Evolutionary conservation across 2,329 filamentous ascomycete species (phyloP), one percentile per base, ranked within the genome.

Genomic region (Sodiomyces alkalinus): DNA sequence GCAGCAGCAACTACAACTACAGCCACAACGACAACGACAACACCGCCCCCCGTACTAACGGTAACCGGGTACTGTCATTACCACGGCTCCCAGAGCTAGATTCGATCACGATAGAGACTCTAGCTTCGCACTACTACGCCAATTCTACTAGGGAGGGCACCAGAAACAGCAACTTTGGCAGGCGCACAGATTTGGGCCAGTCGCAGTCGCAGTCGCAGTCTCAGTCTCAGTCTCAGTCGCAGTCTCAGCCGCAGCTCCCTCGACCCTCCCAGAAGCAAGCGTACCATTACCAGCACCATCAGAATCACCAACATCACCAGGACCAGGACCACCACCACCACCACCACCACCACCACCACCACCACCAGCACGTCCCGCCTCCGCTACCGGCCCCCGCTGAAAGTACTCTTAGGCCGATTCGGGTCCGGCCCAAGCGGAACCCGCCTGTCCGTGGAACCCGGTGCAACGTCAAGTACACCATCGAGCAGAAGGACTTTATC

Each of bases 391-490:
- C n/a, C 33, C 27, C 19, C 33, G 31, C 21, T 31, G 33, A 12
- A 24, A 35, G 16, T 21, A n/a, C n/a, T n/a, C n/a, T n/a, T n/a
- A n/a, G n/a, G n/a, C n/a, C n/a, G n/a, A n/a, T n/a, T n/a, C n/a
- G n/a, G n/a, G n/a, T n/a, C 17, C 20, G 32, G 29, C 20, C 36
- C 13, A 32, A 27, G 16, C 34, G 36, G 16, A 23, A 23, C 6
- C 21, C 27, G n/a, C 21, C 19, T 26, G 32, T 18, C 29, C 34
- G 7, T 32, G 36, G 36, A 10, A 34, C 31, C 21, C 36, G 36
- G 10, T 38, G 36, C 32, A 38, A 38, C 26, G 34, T 38, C 3
- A 38, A 38, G 29, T 38, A 38, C 34, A 38, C 36, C 15, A 38
- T 36, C 20, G 34, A 38, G 26, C 36, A 38, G 32, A 34, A 36